Percentiles rank a stretch among this genome's conserved stretches.
Evolutionary conservation across 225 moss, liverwort and hornwort species (phyloP).

Genomic region (Lunularia cruciata): DNA sequence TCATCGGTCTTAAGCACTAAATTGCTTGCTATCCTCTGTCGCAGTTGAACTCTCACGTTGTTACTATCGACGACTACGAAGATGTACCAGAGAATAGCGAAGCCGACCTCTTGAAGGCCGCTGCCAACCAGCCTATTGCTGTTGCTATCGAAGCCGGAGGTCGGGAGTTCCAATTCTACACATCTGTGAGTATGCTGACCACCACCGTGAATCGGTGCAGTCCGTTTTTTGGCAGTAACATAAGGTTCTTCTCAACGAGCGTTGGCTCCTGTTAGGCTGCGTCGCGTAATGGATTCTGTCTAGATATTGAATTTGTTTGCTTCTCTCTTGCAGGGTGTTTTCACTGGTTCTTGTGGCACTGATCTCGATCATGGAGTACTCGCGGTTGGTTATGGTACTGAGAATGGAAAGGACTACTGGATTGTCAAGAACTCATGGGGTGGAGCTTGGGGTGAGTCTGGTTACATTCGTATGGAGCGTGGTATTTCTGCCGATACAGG

Average conservation of each 20-base stretch:
- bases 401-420: slow-evolving; percentile 35
- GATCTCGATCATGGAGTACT: slow-evolving; percentile 47
- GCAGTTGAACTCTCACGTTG: slow-evolving; percentile 40
- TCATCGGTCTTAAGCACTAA: not conserved
- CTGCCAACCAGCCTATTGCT: slow-evolving; percentile 36
- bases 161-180: slow-evolving; percentile 45
- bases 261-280: too few species aligned
- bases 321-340: slow-evolving; percentile 43
- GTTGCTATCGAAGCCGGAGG: slow-evolving; percentile 45
- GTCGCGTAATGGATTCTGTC: too few species aligned
- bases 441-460: slow-evolving; percentile 39
- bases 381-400: slow-evolving; percentile 38
- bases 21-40: not conserved
- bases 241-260: too few species aligned
- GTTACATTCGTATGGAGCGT: slow-evolving; percentile 42
- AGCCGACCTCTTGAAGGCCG: slow-evolving; percentile 34
- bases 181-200: slow-evolving; percentile 14
- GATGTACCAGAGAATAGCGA: slow-evolving; percentile 47
- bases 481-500: slow-evolving; percentile 23
- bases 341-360: slow-evolving; percentile 42
- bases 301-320: too few species aligned
- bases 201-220: not conserved
- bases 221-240: too few species aligned
- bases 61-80: slow-evolving; percentile 38
- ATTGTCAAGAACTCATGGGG: slow-evolving; percentile 51